Percentiles rank a stretch among this genome's conserved stretches.
Conservation (phyloP, 768 basidiomycete species). For the Cystofilobasidium ferigula region DNA sequence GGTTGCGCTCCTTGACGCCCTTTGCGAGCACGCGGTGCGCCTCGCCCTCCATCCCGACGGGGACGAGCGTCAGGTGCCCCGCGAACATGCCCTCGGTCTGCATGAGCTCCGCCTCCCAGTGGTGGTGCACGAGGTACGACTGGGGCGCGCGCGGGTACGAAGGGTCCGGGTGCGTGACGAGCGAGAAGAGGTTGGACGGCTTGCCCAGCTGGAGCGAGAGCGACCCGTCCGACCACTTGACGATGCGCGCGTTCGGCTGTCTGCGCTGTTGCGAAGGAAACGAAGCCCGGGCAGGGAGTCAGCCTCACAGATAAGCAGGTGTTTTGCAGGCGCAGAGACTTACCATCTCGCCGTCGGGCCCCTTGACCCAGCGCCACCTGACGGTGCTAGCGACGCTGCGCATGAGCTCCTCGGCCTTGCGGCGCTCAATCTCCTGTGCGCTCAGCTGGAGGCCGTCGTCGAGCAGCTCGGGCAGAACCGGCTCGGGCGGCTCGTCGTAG, state of each 20-base stretch:
- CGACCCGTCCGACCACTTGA: slow-evolving; percentile 92
- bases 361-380: slow-evolving; percentile 87
- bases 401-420: slow-evolving; percentile 46
- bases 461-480: slow-evolving; percentile 68
- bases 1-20: slow-evolving; percentile 21
- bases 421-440: slow-evolving; percentile 32
- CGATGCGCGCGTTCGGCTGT: slow-evolving; percentile 80
- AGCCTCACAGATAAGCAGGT: neutral
- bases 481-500: slow-evolving; percentile 64
- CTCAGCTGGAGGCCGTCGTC: slow-evolving; percentile 46
- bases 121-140: slow-evolving; percentile 23
- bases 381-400: slow-evolving; percentile 87
- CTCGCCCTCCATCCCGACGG: slow-evolving; percentile 20
- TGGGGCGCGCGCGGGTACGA: slow-evolving; percentile 9
- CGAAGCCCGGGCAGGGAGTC: no score
- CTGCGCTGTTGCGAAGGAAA: slow-evolving; percentile 45
- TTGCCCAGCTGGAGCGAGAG: slow-evolving; percentile 73
- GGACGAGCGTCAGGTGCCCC: slow-evolving; percentile 17
- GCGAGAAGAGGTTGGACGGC: slow-evolving; percentile 76
- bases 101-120: slow-evolving; percentile 23
- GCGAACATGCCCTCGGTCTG: slow-evolving; percentile 17
- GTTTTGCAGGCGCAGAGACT: slow-evolving; percentile 37
- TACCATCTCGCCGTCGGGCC: slow-evolving; percentile 62
- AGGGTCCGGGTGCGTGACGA: slow-evolving; percentile 36
- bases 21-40: slow-evolving; percentile 22